A percentile compares a stretch with the other conserved stretches of the same genome.
phyloP scores from a whole-genome alignment of 2,329 filamentous ascomycete species.

The Penicillium sp. region DNA sequence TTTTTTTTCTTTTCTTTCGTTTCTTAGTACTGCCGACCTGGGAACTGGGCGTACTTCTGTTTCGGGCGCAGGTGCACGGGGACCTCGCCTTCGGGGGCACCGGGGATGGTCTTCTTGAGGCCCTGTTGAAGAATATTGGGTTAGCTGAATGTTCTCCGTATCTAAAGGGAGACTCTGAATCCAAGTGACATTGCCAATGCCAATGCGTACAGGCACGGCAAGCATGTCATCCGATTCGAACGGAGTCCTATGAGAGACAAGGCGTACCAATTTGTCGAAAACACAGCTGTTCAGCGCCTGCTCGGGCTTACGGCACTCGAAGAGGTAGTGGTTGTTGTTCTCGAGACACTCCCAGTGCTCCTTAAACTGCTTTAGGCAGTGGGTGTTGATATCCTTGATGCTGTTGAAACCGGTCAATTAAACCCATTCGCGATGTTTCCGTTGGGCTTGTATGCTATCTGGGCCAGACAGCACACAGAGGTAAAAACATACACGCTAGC shows the following conservation, averaged over 20 bases:
- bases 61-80: slow-evolving; percentile 71
- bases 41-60: slow-evolving; percentile 45
- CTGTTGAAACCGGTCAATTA: slow-evolving; percentile 45
- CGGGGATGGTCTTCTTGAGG: slow-evolving; percentile 77
- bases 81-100: slow-evolving; percentile 65
- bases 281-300: slow-evolving; percentile 93
- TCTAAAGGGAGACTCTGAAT: not conserved
- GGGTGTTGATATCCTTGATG: slow-evolving; percentile 91
- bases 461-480: not conserved
- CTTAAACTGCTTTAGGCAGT: slow-evolving; percentile 88
- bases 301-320: slow-evolving; percentile 88
- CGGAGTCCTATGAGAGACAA: not conserved
- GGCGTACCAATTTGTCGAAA: slow-evolving; percentile 86
- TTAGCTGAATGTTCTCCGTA: not conserved
- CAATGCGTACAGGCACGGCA: not conserved
- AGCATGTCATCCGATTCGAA: not conserved
- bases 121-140: slow-evolving; percentile 52
- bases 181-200: not conserved
- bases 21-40: slow-evolving; percentile 39
- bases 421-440: not conserved
- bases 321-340: slow-evolving; percentile 96
- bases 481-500: slow-evolving; percentile 72
- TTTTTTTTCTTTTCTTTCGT: not conserved
- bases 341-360: slow-evolving; percentile 95
- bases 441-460: not conserved